These are phyloP conservation scores for Cladophialophora carrionii DNA, from an alignment of 2,329 filamentous ascomycete genomes.

Conservation along the genomic window DNA sequence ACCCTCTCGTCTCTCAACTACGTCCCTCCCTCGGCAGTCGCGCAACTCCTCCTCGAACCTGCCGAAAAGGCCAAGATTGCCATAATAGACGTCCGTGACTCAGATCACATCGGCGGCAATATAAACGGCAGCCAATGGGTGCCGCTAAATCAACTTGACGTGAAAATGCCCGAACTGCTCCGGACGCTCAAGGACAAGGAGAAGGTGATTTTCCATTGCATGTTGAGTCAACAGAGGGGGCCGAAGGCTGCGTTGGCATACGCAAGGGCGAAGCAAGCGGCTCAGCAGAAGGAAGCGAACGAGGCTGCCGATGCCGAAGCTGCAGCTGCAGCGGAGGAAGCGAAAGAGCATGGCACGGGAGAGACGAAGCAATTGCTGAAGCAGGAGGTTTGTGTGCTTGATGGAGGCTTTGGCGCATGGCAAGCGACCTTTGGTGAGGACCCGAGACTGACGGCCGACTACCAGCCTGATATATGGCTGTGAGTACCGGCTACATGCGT, in stretches of 20 bases:
- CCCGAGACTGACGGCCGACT: slow-evolving; percentile 78
- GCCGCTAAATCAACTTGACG: slow-evolving; percentile 73
- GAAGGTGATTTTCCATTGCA: slow-evolving; percentile 91
- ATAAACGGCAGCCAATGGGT: slow-evolving; percentile 77
- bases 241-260: slow-evolving; percentile 83
- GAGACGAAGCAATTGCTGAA: slow-evolving; percentile 36
- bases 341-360: slow-evolving; percentile 32
- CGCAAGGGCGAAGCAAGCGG: slow-evolving; percentile 47
- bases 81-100: slow-evolving; percentile 87
- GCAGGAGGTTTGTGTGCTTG: slow-evolving; percentile 80
- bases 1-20: slow-evolving; percentile 66
- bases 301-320: slow-evolving; percentile 27
- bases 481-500: background rate
- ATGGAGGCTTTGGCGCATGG: slow-evolving; percentile 85
- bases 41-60: slow-evolving; percentile 63
- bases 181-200: slow-evolving; percentile 75
- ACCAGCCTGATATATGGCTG: slow-evolving; percentile 79
- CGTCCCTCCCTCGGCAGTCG: slow-evolving; percentile 71
- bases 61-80: slow-evolving; percentile 59
- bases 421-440: slow-evolving; percentile 80
- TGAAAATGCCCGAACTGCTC: slow-evolving; percentile 78
- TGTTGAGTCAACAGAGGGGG: slow-evolving; percentile 85
- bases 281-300: slow-evolving; percentile 29
- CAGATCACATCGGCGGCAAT: slow-evolving; percentile 88
- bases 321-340: slow-evolving; percentile 20